Base-by-base conservation (phyloP, 2,329 filamentous ascomycete species). In the Xylaria digitata region DNA sequence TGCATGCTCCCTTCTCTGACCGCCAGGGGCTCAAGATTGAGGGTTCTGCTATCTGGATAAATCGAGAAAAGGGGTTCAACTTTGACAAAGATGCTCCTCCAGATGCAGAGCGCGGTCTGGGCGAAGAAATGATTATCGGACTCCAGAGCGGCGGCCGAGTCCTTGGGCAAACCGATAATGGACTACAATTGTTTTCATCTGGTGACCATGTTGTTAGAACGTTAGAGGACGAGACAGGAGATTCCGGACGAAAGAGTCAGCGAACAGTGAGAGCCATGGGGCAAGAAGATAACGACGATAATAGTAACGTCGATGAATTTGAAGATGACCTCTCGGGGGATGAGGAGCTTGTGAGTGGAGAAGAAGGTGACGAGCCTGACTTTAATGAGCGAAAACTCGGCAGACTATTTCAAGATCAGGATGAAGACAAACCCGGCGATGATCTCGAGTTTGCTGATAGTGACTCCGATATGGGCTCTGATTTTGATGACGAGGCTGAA, bases 1-100 rank as follows among this genome's bases (percentile, higher is more conserved):
- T 99, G 5, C 96, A 97, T 79, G 96, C 96, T 2, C 96, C 96
- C 40, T 98, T 99, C 95, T 97, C 94, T 30, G 96, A 99, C 80
- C 94, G 97, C 40, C 96, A 94, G 71, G 96, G 96, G 74, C 88
- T 99, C 13, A 90, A 98, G 77, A 95, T 99, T 58, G 96, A 99
- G 72, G 97, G 97, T 68, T 96, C 99, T 80, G 94, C 95, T 7
- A 94, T 99, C 43, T 99, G 97, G 82, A 97, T 90, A 67, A 90
- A 88, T 9, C 82, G 87, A 63, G 87, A 90, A 58, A 90, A 89
- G 73, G 89, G 88, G 0, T 91, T 91, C 73, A 96, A 88, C 3
- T 97, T 99, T 71, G 85, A 90, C 77, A 86, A 85, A 70, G 86
- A 88, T 34, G 85, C 62, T 9, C n/a, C 80, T 2, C 89, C 92